A percentile compares a stretch with the other conserved stretches of the same genome.
Conservation (phyloP, 306 rosid genomes). For the Vachellia collinsii region DNA sequence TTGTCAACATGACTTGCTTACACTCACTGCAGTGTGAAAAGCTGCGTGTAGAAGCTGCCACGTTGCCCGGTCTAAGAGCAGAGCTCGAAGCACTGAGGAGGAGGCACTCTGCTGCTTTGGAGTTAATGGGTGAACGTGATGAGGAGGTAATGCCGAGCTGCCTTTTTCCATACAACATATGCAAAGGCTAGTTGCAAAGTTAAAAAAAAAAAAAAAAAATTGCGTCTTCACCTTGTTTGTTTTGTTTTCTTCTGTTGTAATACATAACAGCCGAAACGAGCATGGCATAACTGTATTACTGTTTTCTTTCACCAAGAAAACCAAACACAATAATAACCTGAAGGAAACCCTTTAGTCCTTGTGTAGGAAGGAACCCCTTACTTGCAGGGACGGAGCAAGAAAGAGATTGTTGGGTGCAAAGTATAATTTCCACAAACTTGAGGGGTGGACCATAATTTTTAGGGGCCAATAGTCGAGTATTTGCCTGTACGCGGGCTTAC, state of each 20-base stretch:
- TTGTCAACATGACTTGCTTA: constrained; percentile 34
- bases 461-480: no score
- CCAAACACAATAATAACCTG: background rate
- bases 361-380: constrained; percentile 9
- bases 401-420: no score
- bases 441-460: no score
- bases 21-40: constrained; percentile 78
- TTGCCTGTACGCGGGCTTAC: no score
- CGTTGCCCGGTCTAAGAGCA: constrained; percentile 66
- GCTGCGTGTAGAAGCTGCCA: constrained; percentile 79
- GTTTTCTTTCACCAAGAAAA: background rate
- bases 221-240: background rate
- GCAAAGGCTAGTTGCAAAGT: background rate
- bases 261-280: background rate
- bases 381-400: no score
- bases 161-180: background rate
- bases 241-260: background rate
- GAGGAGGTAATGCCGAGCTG: constrained; percentile 39
- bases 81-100: constrained; percentile 80
- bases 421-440: no score
- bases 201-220: background rate
- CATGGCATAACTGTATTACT: background rate
- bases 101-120: constrained; percentile 82
- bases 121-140: constrained; percentile 92
- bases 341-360: background rate